Percentiles rank a stretch among this genome's conserved stretches.
phyloP scores from a whole-genome alignment of 2,329 filamentous ascomycete genomes.

The Coniochaeta sp. region DNA sequence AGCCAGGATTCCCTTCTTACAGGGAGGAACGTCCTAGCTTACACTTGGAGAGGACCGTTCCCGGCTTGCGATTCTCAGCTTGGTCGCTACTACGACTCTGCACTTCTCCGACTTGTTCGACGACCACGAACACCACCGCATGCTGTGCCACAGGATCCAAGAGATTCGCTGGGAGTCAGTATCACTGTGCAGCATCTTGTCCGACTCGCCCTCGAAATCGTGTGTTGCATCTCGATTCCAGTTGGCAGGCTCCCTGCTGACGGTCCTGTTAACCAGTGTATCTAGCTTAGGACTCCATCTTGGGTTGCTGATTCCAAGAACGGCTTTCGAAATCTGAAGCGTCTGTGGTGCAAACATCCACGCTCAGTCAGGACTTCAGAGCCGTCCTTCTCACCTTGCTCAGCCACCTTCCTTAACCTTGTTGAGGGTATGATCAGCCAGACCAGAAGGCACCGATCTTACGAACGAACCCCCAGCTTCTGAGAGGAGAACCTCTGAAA shows the following conservation, averaged over 20 bases:
- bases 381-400: background rate
- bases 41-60: background rate
- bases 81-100: slow-evolving; percentile 20
- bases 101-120: slow-evolving; percentile 38
- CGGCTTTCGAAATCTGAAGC: background rate
- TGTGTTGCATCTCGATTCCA: slow-evolving; percentile 21
- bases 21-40: background rate
- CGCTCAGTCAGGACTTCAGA: background rate
- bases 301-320: background rate
- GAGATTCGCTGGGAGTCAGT: slow-evolving; percentile 37
- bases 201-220: slow-evolving; percentile 30
- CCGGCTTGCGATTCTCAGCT: background rate
- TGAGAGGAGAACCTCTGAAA: background rate
- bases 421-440: background rate
- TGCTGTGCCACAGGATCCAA: slow-evolving; percentile 40
- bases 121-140: slow-evolving; percentile 39
- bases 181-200: slow-evolving; percentile 46
- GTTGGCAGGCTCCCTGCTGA: background rate
- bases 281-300: background rate
- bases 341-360: background rate
- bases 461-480: background rate
- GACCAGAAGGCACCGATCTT: background rate
- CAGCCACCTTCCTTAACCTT: background rate
- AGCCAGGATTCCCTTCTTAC: background rate
- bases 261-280: background rate